phyloP scores from a whole-genome alignment of 768 basidiomycete species.

The Boletus sp. region DNA sequence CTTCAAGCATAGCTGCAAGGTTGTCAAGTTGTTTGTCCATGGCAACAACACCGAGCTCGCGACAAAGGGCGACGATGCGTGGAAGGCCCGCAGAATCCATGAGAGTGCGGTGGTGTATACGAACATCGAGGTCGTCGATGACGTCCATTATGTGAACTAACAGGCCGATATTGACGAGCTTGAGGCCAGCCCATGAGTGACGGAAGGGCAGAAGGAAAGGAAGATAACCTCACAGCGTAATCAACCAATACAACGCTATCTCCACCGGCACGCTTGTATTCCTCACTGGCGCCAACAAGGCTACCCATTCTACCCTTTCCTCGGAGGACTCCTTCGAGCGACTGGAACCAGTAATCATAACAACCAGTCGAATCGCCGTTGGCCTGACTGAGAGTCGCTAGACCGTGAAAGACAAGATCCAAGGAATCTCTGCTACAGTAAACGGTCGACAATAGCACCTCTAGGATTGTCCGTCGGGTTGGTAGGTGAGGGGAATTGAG shows the following conservation, averaged over 20 bases:
- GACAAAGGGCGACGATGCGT: conserved; percentile 68
- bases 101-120: conserved; percentile 81
- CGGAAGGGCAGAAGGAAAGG: not conserved
- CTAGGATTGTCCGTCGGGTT: conserved; percentile 75
- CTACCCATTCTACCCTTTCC: conserved; percentile 96
- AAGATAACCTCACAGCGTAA: conserved; percentile 65
- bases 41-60: conserved; percentile 56
- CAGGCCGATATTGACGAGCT: conserved; percentile 61
- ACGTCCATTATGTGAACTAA: conserved; percentile 64
- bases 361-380: conserved; percentile 57
- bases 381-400: conserved; percentile 68
- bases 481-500: conserved; percentile 79
- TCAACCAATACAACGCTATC: conserved; percentile 73
- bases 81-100: conserved; percentile 88
- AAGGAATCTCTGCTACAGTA: conserved; percentile 64
- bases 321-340: conserved; percentile 68
- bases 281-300: conserved; percentile 91
- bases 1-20: conserved; percentile 61
- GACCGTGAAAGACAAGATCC: conserved; percentile 67
- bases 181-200: conserved; percentile 13
- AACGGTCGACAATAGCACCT: conserved; percentile 73
- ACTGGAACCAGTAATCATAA: conserved; percentile 90
- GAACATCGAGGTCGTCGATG: conserved; percentile 77
- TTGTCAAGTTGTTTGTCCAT: conserved; percentile 67
- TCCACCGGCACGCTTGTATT: conserved; percentile 68